phyloP scores from a whole-genome alignment of 2,329 filamentous ascomycete genomes.

The Hymenoscyphus repandus region DNA sequence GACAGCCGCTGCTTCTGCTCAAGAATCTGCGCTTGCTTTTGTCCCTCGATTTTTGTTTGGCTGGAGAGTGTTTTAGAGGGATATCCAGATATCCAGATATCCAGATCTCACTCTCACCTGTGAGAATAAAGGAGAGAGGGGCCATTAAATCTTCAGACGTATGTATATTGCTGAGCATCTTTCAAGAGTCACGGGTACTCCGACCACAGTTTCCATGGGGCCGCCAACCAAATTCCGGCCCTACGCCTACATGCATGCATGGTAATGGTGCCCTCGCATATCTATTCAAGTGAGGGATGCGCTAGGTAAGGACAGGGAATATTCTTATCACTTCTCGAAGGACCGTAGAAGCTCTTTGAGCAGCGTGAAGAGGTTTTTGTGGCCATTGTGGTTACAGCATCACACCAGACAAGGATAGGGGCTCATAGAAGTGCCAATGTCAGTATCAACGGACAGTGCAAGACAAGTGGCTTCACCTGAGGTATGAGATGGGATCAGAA shows the following conservation, averaged over 20 bases:
- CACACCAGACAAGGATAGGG: slow-evolving; percentile 11
- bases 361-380: slow-evolving; percentile 20
- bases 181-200: no score
- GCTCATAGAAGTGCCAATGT: slow-evolving; percentile 8
- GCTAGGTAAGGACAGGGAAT: slow-evolving; percentile 29
- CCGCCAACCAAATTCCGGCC: slow-evolving; percentile 13
- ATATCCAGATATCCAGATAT: no score
- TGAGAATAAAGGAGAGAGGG: no score
- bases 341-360: slow-evolving; percentile 31
- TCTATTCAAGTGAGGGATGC: slow-evolving; percentile 36
- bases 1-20: neutral
- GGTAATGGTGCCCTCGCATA: slow-evolving; percentile 18
- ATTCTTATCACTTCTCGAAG: slow-evolving; percentile 37
- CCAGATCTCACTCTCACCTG: no score
- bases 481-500: no score
- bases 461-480: neutral
- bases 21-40: neutral
- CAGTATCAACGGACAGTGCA: slow-evolving; percentile 6
- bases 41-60: no score
- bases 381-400: slow-evolving; percentile 27
- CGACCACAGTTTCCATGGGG: neutral
- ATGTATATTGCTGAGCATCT: no score
- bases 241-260: slow-evolving; percentile 26
- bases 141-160: no score
- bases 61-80: no score